These are phyloP conservation scores for Dacryopinax primogenitus DNA, from an alignment of 768 basidiomycete genomes.

Conservation along the genomic window DNA sequence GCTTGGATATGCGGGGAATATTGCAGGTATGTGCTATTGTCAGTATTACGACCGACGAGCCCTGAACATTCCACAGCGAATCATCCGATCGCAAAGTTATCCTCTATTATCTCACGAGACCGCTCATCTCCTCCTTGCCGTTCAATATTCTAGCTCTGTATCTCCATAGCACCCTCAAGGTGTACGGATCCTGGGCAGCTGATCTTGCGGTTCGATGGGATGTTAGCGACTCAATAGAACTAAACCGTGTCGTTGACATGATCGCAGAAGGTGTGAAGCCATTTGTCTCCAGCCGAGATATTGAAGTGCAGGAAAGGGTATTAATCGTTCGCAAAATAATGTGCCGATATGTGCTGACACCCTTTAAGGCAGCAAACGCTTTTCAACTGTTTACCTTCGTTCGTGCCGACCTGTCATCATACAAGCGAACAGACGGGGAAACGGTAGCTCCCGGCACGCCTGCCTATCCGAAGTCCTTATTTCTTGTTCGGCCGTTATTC, in stretches of 20 bases:
- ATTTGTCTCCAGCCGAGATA: constrained; percentile 50
- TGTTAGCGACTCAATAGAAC: constrained; percentile 50
- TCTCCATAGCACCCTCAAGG: constrained; percentile 69
- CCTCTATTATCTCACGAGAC: constrained; percentile 48
- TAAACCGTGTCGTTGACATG: constrained; percentile 50
- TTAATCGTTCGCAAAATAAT: constrained; percentile 15
- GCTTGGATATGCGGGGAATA: constrained; percentile 97
- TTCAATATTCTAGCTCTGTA: constrained; percentile 64
- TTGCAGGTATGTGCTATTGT: constrained; percentile 50
- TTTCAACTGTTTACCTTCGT: constrained; percentile 65
- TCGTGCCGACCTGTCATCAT: constrained; percentile 51
- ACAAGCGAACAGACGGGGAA: constrained; percentile 33
- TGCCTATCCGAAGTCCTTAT: constrained; percentile 75
- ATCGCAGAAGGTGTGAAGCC: constrained; percentile 45
- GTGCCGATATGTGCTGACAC: constrained; percentile 9
- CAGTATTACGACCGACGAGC: constrained; percentile 1
- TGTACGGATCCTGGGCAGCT: constrained; percentile 76
- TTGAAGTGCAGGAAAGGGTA: constrained; percentile 89
- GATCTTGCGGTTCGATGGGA: constrained; percentile 68
- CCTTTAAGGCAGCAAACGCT: constrained; percentile 61
- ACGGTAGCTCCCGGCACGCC: constrained; percentile 29
- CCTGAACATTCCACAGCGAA: constrained; percentile 37
- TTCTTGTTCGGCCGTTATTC: constrained; percentile 71
- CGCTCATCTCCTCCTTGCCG: constrained; percentile 39
- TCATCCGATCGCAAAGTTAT: constrained; percentile 64